A percentile compares a stretch with the other conserved stretches of the same genome.
Conservation (phyloP, 768 basidiomycete genomes). For the Leccinum variicolor region DNA sequence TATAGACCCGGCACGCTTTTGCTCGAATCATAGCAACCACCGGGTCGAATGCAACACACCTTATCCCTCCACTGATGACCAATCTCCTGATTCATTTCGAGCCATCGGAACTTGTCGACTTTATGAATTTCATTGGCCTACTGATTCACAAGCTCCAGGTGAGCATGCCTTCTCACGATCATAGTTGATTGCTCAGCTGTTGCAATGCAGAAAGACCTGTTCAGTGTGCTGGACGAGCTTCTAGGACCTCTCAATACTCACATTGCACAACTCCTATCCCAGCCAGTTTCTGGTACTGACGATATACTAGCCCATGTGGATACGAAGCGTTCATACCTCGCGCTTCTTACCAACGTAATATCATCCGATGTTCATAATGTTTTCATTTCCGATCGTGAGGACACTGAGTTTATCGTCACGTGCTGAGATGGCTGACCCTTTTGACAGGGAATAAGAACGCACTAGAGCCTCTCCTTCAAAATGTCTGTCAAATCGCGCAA, state of each 20-base stretch:
- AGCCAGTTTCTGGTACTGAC: conserved; percentile 83
- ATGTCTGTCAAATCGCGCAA: conserved; percentile 66
- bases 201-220: conserved; percentile 67
- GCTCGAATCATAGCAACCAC: conserved; percentile 88
- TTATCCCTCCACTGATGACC: conserved; percentile 85
- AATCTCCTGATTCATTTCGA: conserved; percentile 92
- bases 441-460: conserved; percentile 55
- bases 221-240: conserved; percentile 85
- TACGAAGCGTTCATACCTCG: conserved; percentile 87
- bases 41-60: conserved; percentile 80
- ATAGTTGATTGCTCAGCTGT: background rate
- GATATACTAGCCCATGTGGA: conserved; percentile 74
- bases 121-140: conserved; percentile 91
- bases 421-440: background rate
- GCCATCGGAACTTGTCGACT: conserved; percentile 88
- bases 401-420: conserved; percentile 21
- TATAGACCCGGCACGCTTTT: conserved; percentile 88
- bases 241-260: conserved; percentile 83
- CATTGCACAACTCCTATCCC: conserved; percentile 74
- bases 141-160: conserved; percentile 92
- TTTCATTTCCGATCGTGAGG: conserved; percentile 81
- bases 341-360: conserved; percentile 77
- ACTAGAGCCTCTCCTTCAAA: conserved; percentile 75
- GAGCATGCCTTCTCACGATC: conserved; percentile 4
- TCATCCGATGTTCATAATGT: conserved; percentile 76